These are phyloP conservation scores for Penicillium sumatraense DNA, from an alignment of 2,329 filamentous ascomycete species.

Conservation along the genomic window DNA sequence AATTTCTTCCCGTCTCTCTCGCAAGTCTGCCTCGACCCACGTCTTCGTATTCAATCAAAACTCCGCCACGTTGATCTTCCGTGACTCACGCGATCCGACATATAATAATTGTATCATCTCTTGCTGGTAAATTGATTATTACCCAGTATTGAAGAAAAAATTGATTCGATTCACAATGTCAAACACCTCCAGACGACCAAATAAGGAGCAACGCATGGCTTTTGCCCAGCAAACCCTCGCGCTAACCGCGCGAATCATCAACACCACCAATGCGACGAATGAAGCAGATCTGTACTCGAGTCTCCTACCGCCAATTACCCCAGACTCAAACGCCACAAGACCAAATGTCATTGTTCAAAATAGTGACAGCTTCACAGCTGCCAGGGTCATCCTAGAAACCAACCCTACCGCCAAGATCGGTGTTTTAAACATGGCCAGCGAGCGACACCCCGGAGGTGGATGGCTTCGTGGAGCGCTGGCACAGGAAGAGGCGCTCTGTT, in stretches of 20 bases:
- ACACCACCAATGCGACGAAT: constrained; percentile 1
- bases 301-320: constrained; percentile 1
- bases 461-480: constrained; percentile 63
- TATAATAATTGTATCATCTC: neutral
- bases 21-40: neutral
- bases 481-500: constrained; percentile 68
- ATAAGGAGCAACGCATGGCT: constrained; percentile 11
- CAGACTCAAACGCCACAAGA: neutral
- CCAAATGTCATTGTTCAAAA: constrained; percentile 10
- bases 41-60: neutral
- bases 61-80: neutral
- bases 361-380: constrained; percentile 20
- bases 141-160: neutral
- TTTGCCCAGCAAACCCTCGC: constrained; percentile 12
- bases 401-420: constrained; percentile 28
- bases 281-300: constrained; percentile 1
- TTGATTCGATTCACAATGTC: constrained; percentile 4
- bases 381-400: constrained; percentile 2
- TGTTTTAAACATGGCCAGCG: constrained; percentile 65
- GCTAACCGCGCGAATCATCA: constrained; percentile 4
- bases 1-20: neutral
- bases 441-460: constrained; percentile 60
- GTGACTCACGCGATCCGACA: neutral
- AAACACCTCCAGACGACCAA: constrained; percentile 1
- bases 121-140: neutral